Evolutionary conservation across 2,329 filamentous ascomycete species (phyloP).

Genomic region (Colletotrichum sp.): DNA sequence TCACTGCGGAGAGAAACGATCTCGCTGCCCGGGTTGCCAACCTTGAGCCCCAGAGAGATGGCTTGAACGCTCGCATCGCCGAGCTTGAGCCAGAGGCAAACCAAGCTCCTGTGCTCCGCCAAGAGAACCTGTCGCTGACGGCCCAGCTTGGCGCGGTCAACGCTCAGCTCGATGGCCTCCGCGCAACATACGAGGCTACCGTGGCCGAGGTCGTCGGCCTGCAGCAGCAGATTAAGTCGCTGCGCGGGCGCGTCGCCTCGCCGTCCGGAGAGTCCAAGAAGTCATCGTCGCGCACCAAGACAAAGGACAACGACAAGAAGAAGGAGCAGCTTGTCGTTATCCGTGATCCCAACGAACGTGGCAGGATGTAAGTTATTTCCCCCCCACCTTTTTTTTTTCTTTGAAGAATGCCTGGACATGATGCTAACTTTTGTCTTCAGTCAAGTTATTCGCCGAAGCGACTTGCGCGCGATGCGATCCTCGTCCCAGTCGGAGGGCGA

Average conservation of each 20-base stretch:
- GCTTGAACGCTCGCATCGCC: conserved; percentile 3
- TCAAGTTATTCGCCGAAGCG: conserved; percentile 20
- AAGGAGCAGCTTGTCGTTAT: conserved; percentile 21
- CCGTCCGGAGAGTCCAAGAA: conserved; percentile 11
- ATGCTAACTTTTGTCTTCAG: conserved; percentile 4
- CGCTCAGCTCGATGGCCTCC: conserved; percentile 15
- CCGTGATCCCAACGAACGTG: conserved; percentile 19
- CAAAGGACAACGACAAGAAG: conserved; percentile 21
- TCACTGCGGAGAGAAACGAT: conserved; percentile 16
- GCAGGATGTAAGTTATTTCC: conserved; percentile 20
- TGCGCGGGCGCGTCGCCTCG: conserved; percentile 11
- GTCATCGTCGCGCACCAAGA: conserved; percentile 6
- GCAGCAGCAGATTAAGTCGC: conserved; percentile 11
- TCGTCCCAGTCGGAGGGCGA: conserved; percentile 15
- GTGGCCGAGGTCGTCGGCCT: conserved; percentile 14
- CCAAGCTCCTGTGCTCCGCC: conserved; percentile 7
- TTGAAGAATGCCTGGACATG: background rate
- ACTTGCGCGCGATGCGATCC: conserved; percentile 12
- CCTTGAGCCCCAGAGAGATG: conserved; percentile 3
- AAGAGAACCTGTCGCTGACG: conserved; percentile 12
- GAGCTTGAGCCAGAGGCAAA: conserved; percentile 10
- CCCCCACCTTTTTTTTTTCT: too few species aligned
- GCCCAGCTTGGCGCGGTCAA: conserved; percentile 17
- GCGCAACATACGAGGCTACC: conserved; percentile 14
- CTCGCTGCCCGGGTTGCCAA: background rate